phyloP scores from a whole-genome alignment of 1,284 basidiomycete genomes.

The Ganoderma lucidum region DNA sequence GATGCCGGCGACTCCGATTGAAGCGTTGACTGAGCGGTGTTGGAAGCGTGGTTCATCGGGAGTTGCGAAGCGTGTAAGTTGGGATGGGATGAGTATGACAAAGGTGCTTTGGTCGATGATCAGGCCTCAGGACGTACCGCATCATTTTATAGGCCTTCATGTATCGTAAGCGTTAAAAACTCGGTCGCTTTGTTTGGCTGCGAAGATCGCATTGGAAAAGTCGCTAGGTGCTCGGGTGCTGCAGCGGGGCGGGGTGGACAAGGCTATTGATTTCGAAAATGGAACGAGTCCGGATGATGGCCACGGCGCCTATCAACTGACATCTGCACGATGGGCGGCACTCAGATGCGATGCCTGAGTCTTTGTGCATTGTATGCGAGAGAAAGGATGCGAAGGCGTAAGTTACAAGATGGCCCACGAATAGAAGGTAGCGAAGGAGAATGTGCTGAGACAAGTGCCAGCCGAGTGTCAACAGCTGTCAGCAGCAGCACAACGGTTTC shows the following conservation, averaged over 20 bases:
- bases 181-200: background rate
- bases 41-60: background rate
- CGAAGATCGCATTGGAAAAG: background rate
- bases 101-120: background rate
- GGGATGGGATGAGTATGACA: background rate
- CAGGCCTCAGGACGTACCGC: background rate
- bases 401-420: no score
- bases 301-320: no score
- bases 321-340: no score
- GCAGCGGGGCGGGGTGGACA: background rate
- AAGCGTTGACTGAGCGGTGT: background rate
- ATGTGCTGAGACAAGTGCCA: no score
- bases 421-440: no score
- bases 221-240: background rate
- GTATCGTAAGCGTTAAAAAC: background rate
- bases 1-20: background rate
- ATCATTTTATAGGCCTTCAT: background rate
- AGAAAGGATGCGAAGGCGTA: no score
- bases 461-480: no score
- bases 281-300: background rate
- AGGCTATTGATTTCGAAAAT: background rate
- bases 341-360: no score
- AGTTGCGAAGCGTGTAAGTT: no score
- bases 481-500: no score
- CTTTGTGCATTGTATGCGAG: no score